Evolutionary conservation across 495 filamentous ascomycete genomes (phyloP), one percentile per base, ranked within the genome.

Genomic region (Trichoderma erinaceum): DNA sequence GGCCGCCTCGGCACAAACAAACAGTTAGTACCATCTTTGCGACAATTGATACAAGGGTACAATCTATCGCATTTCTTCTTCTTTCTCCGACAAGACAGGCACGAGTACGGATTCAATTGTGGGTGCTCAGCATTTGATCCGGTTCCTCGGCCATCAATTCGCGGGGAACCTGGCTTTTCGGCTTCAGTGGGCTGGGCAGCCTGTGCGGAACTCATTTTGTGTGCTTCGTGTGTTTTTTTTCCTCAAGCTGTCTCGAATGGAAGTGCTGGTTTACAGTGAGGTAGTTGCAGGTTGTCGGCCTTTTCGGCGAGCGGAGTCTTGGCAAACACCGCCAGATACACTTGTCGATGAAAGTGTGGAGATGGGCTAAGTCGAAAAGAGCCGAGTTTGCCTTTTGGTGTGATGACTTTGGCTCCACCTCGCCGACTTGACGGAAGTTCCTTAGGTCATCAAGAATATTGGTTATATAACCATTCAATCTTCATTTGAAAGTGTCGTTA

Each of bases 41-140:
- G 83, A 76, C 93, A 97, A 73, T 97, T 96, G 63, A 87, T 87
- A 77, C 93, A 97, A 8, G 92, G 92, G 71, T 81, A 82, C 50
- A 85, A 80, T 76, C 96, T 96, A 79, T 97, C 91, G 77, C 93
- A 96, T 68, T 88, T 88, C 5, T 94, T 91, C 75, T 97, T 97
- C 61, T 92, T 82, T 69, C 88, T 86, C 29, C 92, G 84, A 74
- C 92, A 97, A 27, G 90, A 94, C 2, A 92, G 86, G 76, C 92
- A 97, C 70, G 90, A 93, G 67, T 92, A 84, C 7, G 88, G 83
- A 72, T 87, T 89, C 15, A 88, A 71, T 25, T 73, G 74, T 21
- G 71, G 71, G 4, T 78, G 76, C 23, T 77, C 75, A 0, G 73
- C 18, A 21, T n/a, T n/a, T 50, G 46, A 21, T 50, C 21, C 46